These are phyloP conservation scores for Phoma herbarum DNA, from an alignment of 2,329 filamentous ascomycete species.

Conservation along the genomic window DNA sequence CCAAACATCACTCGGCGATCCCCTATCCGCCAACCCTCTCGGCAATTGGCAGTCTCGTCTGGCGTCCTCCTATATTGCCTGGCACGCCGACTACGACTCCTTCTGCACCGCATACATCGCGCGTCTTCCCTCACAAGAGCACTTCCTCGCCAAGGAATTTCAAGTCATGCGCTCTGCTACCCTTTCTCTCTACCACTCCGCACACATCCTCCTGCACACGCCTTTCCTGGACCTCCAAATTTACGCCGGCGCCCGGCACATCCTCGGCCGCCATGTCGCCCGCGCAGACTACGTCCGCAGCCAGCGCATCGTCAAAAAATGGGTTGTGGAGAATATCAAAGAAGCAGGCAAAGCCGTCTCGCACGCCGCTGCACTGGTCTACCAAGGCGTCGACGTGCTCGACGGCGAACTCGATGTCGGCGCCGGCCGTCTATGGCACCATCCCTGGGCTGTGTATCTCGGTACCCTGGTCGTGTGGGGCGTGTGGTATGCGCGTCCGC, in stretches of 20 bases:
- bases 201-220: constrained; percentile 64
- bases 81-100: constrained; percentile 66
- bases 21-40: constrained; percentile 48
- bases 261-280: constrained; percentile 65
- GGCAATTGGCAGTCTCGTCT: constrained; percentile 63
- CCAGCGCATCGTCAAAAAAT: constrained; percentile 61
- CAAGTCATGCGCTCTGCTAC: constrained; percentile 60
- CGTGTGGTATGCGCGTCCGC: constrained; percentile 59
- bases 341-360: constrained; percentile 58
- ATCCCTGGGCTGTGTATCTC: constrained; percentile 69
- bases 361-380: constrained; percentile 64
- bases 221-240: constrained; percentile 70
- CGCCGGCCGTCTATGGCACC: constrained; percentile 64
- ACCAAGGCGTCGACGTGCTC: constrained; percentile 60
- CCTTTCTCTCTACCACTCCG: constrained; percentile 66
- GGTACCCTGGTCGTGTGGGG: constrained; percentile 67
- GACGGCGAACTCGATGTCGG: constrained; percentile 57
- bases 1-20: constrained; percentile 64
- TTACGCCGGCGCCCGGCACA: constrained; percentile 66
- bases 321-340: constrained; percentile 51
- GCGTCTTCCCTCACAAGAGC: constrained; percentile 37
- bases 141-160: constrained; percentile 54
- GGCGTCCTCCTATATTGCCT: constrained; percentile 63
- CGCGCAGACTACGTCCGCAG: constrained; percentile 61
- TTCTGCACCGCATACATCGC: constrained; percentile 55